Evolutionary conservation across 306 rosid genomes (phyloP).

Genomic region (Castanea sativa): DNA sequence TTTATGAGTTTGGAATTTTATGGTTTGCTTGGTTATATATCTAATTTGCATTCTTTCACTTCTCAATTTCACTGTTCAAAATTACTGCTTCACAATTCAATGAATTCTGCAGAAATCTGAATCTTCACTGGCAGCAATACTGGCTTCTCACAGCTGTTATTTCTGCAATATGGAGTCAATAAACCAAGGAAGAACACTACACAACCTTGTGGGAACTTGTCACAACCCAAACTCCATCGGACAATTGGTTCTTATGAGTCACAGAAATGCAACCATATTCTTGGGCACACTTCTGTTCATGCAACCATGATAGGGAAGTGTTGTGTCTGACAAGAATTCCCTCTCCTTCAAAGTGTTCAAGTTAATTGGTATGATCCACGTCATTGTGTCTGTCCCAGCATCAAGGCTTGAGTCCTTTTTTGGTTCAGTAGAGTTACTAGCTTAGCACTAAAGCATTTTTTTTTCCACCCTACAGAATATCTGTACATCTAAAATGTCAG

Average conservation of each 20-base stretch:
- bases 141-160: no score
- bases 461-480: background rate
- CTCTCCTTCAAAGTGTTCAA: background rate
- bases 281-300: background rate
- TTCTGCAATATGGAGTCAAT: no score
- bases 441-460: conserved; percentile 7
- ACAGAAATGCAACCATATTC: background rate
- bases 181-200: no score
- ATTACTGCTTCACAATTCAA: no score
- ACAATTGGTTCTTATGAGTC: background rate
- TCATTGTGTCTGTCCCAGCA: background rate
- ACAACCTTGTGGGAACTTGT: background rate
- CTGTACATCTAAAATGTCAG: background rate
- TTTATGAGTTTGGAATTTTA: background rate
- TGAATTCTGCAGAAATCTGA: no score
- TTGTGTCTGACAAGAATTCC: background rate
- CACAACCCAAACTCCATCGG: background rate
- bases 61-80: no score
- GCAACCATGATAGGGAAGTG: background rate
- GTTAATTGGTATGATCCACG: background rate
- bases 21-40: conserved; percentile 1
- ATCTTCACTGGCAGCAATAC: no score
- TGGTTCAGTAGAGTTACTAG: conserved; percentile 3
- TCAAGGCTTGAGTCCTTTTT: background rate
- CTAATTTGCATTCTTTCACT: background rate